Conservation (phyloP, 371 early-diverging fungal genomes). For the Syncephalastrum monosporum region DNA sequence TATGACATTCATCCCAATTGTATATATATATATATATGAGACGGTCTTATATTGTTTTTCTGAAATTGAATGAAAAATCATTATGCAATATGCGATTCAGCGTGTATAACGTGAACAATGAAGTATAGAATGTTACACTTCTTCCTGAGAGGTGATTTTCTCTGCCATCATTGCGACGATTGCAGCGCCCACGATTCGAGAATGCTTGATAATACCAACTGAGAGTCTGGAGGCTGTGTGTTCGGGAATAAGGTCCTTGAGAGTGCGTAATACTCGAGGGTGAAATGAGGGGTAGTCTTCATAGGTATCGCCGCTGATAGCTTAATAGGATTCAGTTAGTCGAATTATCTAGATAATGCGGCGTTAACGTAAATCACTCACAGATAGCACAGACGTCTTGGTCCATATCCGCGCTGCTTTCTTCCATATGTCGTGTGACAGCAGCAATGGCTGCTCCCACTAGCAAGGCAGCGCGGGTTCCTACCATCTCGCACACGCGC, state of each 20-base stretch:
- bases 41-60: no score
- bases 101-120: no score
- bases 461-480: slow-evolving; percentile 67
- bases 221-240: slow-evolving; percentile 70
- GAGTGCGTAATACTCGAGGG: slow-evolving; percentile 69
- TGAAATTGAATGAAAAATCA: no score
- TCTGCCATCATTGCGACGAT: slow-evolving; percentile 80
- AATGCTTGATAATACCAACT: slow-evolving; percentile 68
- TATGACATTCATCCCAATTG: no score
- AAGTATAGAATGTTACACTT: no score
- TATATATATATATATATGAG: no score
- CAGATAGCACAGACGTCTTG: slow-evolving; percentile 71
- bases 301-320: slow-evolving; percentile 82
- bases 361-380: slow-evolving; percentile 22
- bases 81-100: no score
- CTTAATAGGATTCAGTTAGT: slow-evolving; percentile 12
- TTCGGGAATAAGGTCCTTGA: slow-evolving; percentile 73
- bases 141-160: slow-evolving; percentile 27
- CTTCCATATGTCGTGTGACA: slow-evolving; percentile 54
- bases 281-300: slow-evolving; percentile 87
- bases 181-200: slow-evolving; percentile 82
- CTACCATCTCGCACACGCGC: slow-evolving; percentile 68
- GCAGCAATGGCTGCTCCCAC: slow-evolving; percentile 67
- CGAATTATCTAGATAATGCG: background rate
- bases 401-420: slow-evolving; percentile 39